phyloP scores from a whole-genome alignment of 2,329 filamentous ascomycete genomes.

The Achaetomium macrosporum region DNA sequence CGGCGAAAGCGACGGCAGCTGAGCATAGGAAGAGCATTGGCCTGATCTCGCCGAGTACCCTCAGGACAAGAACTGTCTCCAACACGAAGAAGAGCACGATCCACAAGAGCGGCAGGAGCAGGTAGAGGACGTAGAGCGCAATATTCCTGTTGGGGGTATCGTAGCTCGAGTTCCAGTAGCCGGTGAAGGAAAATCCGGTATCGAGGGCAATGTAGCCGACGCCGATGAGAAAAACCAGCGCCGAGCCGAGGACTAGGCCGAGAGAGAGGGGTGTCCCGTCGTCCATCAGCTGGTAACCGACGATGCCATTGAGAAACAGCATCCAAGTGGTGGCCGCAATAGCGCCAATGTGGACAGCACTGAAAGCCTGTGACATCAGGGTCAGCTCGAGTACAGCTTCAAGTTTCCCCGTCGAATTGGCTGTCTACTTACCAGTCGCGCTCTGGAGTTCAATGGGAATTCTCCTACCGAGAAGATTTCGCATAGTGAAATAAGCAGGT shows the following conservation, averaged over 20 bases:
- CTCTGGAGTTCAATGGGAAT: conserved; percentile 66
- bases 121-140: conserved; percentile 89
- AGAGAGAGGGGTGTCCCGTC: conserved; percentile 85
- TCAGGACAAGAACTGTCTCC: conserved; percentile 76
- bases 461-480: conserved; percentile 95
- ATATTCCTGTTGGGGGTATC: conserved; percentile 63
- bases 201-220: conserved; percentile 95
- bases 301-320: conserved; percentile 81
- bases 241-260: conserved; percentile 66
- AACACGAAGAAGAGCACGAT: conserved; percentile 82
- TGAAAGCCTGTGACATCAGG: conserved; percentile 60
- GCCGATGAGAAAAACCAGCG: conserved; percentile 69
- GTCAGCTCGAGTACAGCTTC: background rate
- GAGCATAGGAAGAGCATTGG: conserved; percentile 84
- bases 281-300: conserved; percentile 89
- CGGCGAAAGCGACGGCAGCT: conserved; percentile 76
- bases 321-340: conserved; percentile 88
- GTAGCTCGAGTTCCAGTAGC: conserved; percentile 62
- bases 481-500: conserved; percentile 82
- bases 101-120: conserved; percentile 82
- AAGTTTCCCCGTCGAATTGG: background rate
- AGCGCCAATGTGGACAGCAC: conserved; percentile 81
- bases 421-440: conserved; percentile 59
- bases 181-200: conserved; percentile 81
- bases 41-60: conserved; percentile 77